Evolutionary conservation across 148 eudicot species (phyloP).

Genomic region (Vaccinium vitisidaea): DNA sequence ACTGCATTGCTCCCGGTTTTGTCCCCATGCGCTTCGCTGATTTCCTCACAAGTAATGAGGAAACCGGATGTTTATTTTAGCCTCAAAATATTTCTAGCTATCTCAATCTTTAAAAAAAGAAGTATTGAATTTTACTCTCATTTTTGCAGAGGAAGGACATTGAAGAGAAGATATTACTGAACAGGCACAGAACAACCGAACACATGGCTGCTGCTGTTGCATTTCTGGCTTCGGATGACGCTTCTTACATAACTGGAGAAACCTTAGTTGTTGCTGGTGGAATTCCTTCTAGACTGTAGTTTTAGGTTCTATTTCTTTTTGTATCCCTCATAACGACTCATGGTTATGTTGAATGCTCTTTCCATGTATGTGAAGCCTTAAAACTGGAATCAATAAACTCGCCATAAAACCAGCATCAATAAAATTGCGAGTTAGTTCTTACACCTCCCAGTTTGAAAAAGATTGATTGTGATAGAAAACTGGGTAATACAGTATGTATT

Average conservation of each 20-base stretch:
- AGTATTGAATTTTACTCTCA: neutral
- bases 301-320: conserved; percentile 23
- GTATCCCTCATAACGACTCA: conserved; percentile 7
- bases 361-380: neutral
- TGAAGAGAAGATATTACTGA: conserved; percentile 60
- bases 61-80: conserved; percentile 42
- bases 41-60: conserved; percentile 44
- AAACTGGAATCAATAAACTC: neutral
- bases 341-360: neutral
- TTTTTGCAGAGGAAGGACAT: conserved; percentile 48
- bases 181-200: conserved; percentile 80
- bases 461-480: neutral
- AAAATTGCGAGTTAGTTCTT: neutral
- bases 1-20: conserved; percentile 89
- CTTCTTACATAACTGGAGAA: conserved; percentile 89
- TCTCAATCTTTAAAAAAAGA: neutral
- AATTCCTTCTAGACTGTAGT: conserved; percentile 54
- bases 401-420: neutral
- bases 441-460: neutral
- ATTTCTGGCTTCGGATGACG: conserved; percentile 90
- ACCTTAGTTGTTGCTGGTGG: conserved; percentile 85
- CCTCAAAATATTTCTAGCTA: neutral
- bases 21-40: conserved; percentile 78
- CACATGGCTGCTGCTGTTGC: conserved; percentile 94
- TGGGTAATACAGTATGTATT: neutral